Conservation (phyloP, 768 basidiomycete genomes). For the Lentinula detonsa region DNA sequence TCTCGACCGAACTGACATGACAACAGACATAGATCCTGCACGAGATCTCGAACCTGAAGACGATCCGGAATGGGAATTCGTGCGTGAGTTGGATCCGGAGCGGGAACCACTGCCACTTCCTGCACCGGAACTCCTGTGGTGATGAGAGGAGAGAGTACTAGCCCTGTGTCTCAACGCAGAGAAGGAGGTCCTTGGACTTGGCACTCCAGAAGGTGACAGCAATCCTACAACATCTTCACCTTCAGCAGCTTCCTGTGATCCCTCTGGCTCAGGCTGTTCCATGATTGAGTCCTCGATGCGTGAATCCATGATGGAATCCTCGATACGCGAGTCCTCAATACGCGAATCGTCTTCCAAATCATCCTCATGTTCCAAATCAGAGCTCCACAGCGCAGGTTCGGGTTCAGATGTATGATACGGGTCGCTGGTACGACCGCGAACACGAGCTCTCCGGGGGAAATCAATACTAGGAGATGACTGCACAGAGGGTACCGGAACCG, state of each 20-base stretch:
- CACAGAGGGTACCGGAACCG: conserved; percentile 20
- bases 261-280: conserved; percentile 43
- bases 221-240: conserved; percentile 58
- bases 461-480: conserved; percentile 11
- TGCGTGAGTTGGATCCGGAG: conserved; percentile 14
- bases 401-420: conserved; percentile 15
- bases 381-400: conserved; percentile 10
- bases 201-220: conserved; percentile 30
- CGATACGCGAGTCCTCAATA: conserved; percentile 14
- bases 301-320: conserved; percentile 9
- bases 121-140: conserved; percentile 21
- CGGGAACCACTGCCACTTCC: conserved; percentile 24
- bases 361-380: conserved; percentile 22
- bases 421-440: conserved; percentile 21
- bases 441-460: conserved; percentile 13
- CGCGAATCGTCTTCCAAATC: conserved; percentile 21
- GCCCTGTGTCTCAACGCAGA: conserved; percentile 33
- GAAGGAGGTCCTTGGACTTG: conserved; percentile 47
- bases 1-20: conserved; percentile 45
- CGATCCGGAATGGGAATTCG: conserved; percentile 28
- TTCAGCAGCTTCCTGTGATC: conserved; percentile 54
- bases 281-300: conserved; percentile 23
- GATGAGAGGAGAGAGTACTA: conserved; percentile 24
- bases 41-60: conserved; percentile 37
- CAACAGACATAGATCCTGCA: conserved; percentile 37